Conservation (phyloP, 768 basidiomycete species). For the Xerocomellus dryophilus region DNA sequence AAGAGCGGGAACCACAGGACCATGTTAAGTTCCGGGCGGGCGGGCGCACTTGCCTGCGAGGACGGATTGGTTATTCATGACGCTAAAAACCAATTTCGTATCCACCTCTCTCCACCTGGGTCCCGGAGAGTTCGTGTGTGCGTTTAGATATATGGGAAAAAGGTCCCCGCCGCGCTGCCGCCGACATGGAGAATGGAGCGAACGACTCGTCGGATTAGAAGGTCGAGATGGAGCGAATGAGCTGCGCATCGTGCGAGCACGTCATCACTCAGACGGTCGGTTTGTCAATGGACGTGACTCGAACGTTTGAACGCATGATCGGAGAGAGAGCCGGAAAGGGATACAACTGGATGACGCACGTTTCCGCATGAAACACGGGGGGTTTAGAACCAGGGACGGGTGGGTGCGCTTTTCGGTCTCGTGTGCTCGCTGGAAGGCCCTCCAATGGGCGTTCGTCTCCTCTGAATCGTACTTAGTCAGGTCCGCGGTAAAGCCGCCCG, state of each 20-base stretch:
- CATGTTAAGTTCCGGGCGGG: neutral
- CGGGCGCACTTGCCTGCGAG: neutral
- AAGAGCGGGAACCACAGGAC: neutral
- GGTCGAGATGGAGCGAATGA: neutral
- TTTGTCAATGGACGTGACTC: neutral
- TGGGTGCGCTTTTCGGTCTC: neutral
- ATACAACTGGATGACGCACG: neutral
- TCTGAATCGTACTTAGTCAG: neutral
- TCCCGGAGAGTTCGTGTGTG: neutral
- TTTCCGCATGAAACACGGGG: slow-evolving; percentile 15
- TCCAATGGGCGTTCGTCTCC: neutral
- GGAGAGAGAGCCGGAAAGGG: neutral
- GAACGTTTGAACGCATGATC: neutral
- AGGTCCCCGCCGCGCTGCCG: slow-evolving; percentile 7
- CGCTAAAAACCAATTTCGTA: neutral
- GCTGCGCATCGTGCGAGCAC: slow-evolving; percentile 1
- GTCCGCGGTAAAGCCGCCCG: slow-evolving; percentile 20
- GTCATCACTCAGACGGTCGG: neutral
- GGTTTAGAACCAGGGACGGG: neutral
- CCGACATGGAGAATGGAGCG: slow-evolving; percentile 6
- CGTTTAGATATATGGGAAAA: neutral
- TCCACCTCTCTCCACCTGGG: neutral
- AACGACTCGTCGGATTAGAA: neutral
- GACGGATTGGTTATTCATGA: slow-evolving; percentile 16
- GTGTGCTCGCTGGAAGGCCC: neutral